These are phyloP conservation scores for Coelastrella sp. DNA, from an alignment of 139 green algal genomes.

Conservation along the genomic window DNA sequence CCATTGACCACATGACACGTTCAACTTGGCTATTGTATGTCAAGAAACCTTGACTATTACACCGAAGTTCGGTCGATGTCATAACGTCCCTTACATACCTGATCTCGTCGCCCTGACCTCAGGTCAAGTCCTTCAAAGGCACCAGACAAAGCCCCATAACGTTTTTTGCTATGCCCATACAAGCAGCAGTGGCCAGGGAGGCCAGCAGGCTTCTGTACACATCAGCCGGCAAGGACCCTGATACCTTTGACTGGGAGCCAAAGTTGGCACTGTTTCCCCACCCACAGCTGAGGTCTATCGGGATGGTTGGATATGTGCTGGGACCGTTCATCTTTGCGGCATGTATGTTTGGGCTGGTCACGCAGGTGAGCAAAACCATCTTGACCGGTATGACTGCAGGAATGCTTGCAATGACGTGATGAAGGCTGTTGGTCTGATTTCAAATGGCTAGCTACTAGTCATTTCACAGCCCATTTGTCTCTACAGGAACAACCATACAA, in stretches of 20 bases:
- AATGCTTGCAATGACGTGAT: no score
- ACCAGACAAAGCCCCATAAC: conserved; percentile 74
- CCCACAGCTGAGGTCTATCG: conserved; percentile 71
- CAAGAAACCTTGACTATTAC: no score
- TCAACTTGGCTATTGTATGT: no score
- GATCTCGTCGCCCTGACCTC: no score
- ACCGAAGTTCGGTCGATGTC: no score
- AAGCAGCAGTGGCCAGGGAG: conserved; percentile 81
- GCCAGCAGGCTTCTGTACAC: conserved; percentile 67
- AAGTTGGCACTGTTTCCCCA: conserved; percentile 79
- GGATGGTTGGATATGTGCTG: conserved; percentile 78
- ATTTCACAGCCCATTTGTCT: no score
- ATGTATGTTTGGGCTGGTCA: conserved; percentile 94
- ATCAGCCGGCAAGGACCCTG: background rate
- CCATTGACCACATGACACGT: no score
- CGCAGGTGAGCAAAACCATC: conserved; percentile 15
- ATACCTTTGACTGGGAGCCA: conserved; percentile 55
- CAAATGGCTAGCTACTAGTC: no score
- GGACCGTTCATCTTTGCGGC: conserved; percentile 94
- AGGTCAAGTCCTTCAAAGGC: conserved; percentile 76
- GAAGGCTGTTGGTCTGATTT: no score
- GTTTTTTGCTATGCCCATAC: conserved; percentile 80
- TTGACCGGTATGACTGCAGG: no score
- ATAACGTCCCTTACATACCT: no score
- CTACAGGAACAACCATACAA: no score